phyloP scores from a whole-genome alignment of 164 flowering plant genomes.

The Berberis vulgaris region DNA sequence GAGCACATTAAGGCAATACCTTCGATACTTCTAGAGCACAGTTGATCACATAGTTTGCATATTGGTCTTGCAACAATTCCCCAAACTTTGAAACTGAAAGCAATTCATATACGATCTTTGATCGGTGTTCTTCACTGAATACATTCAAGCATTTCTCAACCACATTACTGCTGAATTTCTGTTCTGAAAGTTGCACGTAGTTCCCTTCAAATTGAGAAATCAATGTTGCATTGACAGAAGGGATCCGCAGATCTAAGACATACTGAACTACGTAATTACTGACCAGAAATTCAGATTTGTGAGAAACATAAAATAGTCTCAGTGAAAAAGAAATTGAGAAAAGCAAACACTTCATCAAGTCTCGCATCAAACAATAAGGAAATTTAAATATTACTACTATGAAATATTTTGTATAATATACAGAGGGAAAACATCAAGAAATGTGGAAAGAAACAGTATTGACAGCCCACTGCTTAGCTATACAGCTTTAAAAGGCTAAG shows the following conservation, averaged over 20 bases:
- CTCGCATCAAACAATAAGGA: no score
- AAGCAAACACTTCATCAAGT: no score
- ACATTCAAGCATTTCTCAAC: conserved; percentile 37
- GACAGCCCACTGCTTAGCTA: no score
- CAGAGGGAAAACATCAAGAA: no score
- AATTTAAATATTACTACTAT: no score
- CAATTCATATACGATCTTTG: conserved; percentile 32
- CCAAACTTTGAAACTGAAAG: conserved; percentile 30
- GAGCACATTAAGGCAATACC: conserved; percentile 17
- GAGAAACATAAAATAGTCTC: background rate
- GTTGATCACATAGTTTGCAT: conserved; percentile 43
- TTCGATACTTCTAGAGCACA: conserved; percentile 30
- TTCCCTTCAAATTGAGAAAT: conserved; percentile 38
- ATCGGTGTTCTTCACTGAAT: conserved; percentile 18
- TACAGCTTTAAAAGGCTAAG: no score
- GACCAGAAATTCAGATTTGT: conserved; percentile 17
- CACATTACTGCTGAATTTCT: conserved; percentile 54
- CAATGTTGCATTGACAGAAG: conserved; percentile 25
- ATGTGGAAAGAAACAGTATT: no score
- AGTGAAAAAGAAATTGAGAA: background rate
- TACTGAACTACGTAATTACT: conserved; percentile 43
- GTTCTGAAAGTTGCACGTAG: conserved; percentile 37
- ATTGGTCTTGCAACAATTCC: conserved; percentile 36
- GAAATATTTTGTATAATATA: no score
- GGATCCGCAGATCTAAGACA: conserved; percentile 32